A percentile compares a stretch with the other conserved stretches of the same genome.
These are phyloP conservation scores for Zasmidium citrigriseum DNA, from an alignment of 2,329 filamentous ascomycete genomes.

Conservation along the genomic window DNA sequence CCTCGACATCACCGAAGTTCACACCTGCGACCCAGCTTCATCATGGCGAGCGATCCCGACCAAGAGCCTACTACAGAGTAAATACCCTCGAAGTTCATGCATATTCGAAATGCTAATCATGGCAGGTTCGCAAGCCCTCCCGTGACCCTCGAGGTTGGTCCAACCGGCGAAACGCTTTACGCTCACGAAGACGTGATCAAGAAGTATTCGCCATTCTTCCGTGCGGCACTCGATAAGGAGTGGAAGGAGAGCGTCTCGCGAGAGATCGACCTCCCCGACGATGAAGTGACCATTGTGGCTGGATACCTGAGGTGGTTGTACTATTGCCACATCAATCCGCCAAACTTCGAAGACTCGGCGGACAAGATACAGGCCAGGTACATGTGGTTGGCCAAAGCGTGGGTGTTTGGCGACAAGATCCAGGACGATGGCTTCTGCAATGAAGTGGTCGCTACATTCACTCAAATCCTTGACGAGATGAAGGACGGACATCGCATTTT, in stretches of 20 bases:
- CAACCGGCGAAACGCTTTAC: neutral
- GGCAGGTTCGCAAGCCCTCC: no score
- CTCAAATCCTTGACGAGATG: no score
- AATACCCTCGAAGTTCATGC: no score
- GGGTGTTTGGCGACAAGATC: conserved; percentile 17
- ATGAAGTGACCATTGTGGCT: neutral
- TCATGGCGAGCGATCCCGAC: no score
- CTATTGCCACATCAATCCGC: no score
- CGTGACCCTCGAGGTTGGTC: conserved; percentile 5
- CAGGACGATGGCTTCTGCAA: conserved; percentile 13
- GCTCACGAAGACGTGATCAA: neutral
- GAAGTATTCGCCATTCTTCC: neutral
- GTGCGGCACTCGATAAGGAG: conserved; percentile 5
- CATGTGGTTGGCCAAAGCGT: neutral
- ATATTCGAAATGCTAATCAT: no score
- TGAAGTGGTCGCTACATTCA: neutral
- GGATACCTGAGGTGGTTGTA: neutral
- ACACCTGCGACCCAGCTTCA: no score
- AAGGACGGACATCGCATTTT: no score
- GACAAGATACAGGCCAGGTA: neutral
- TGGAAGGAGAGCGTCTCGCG: neutral
- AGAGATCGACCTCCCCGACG: neutral
- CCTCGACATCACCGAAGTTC: no score
- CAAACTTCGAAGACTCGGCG: no score
- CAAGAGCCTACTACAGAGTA: no score